Percentiles rank a stretch among this genome's conserved stretches.
These are phyloP conservation scores for Tilletia caries DNA, from an alignment of 1,284 basidiomycete species.

Conservation along the genomic window DNA sequence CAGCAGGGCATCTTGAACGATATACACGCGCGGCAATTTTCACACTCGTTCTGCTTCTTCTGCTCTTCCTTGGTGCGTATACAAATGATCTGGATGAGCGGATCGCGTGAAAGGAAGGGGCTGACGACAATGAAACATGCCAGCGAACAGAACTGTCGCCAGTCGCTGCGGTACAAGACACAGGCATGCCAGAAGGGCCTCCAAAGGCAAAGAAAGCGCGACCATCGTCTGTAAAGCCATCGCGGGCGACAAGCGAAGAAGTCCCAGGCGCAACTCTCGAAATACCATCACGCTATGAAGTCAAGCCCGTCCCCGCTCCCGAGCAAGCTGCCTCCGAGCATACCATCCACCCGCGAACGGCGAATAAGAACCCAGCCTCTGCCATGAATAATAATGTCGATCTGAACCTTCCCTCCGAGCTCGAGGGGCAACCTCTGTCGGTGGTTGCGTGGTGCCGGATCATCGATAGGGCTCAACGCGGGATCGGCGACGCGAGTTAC, in stretches of 20 bases:
- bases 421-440: conserved; percentile 20
- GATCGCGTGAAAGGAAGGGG: too few relatives aligned
- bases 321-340: background rate
- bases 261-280: background rate
- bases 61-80: too few relatives aligned
- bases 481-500: conserved; percentile 47
- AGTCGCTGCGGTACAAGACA: too few relatives aligned
- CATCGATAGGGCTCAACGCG: conserved; percentile 39
- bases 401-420: background rate
- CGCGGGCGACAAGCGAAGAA: background rate
- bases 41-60: too few relatives aligned
- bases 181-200: too few relatives aligned
- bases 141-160: too few relatives aligned
- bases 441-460: conserved; percentile 41
- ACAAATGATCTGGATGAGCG: too few relatives aligned
- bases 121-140: too few relatives aligned
- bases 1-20: too few relatives aligned
- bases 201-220: background rate
- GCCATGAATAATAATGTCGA: background rate
- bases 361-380: too few relatives aligned
- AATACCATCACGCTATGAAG: background rate
- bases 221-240: conserved; percentile 2
- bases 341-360: too few relatives aligned
- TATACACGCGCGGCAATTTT: too few relatives aligned
- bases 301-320: background rate